Evolutionary conservation across 2,329 filamentous ascomycete species (phyloP).

Genomic region (Penicillium sclerotigenum): DNA sequence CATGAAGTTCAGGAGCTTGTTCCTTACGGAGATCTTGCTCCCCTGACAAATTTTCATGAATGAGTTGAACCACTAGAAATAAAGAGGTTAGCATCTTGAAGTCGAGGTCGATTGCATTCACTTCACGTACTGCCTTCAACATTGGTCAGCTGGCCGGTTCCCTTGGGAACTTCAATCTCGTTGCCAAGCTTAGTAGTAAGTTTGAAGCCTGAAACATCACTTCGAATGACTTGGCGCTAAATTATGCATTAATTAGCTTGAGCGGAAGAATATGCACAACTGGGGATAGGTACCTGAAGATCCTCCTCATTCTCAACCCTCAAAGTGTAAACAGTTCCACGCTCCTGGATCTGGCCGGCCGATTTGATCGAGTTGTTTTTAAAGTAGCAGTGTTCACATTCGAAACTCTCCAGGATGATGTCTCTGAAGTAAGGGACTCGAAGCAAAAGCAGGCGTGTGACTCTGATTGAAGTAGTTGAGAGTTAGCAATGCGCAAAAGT

Average conservation of each 20-base stretch:
- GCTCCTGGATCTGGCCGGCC: slow-evolving; percentile 86
- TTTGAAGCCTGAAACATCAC: slow-evolving; percentile 78
- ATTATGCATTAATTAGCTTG: not conserved
- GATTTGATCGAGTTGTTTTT: slow-evolving; percentile 93
- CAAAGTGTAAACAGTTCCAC: slow-evolving; percentile 79
- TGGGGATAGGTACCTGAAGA: slow-evolving; percentile 43
- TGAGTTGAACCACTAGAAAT: slow-evolving; percentile 61
- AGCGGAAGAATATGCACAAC: not conserved
- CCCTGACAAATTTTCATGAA: slow-evolving; percentile 75
- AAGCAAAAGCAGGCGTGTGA: slow-evolving; percentile 81
- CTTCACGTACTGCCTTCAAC: slow-evolving; percentile 64
- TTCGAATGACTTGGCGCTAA: slow-evolving; percentile 77
- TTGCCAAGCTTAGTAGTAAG: slow-evolving; percentile 75
- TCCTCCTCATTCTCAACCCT: slow-evolving; percentile 70
- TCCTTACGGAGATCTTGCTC: slow-evolving; percentile 80
- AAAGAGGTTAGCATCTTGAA: not conserved
- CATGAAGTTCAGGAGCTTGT: slow-evolving; percentile 71
- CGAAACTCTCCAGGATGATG: slow-evolving; percentile 95
- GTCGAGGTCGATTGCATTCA: not conserved
- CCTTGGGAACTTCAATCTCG: slow-evolving; percentile 78
- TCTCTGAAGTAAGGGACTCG: slow-evolving; percentile 96
- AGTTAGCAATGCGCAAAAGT: not conserved
- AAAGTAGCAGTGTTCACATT: slow-evolving; percentile 83
- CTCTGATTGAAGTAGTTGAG: slow-evolving; percentile 40
- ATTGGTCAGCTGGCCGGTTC: slow-evolving; percentile 87